Evolutionary conservation across 805 yeast genomes (phyloP).

Genomic region (Candida koratica): DNA sequence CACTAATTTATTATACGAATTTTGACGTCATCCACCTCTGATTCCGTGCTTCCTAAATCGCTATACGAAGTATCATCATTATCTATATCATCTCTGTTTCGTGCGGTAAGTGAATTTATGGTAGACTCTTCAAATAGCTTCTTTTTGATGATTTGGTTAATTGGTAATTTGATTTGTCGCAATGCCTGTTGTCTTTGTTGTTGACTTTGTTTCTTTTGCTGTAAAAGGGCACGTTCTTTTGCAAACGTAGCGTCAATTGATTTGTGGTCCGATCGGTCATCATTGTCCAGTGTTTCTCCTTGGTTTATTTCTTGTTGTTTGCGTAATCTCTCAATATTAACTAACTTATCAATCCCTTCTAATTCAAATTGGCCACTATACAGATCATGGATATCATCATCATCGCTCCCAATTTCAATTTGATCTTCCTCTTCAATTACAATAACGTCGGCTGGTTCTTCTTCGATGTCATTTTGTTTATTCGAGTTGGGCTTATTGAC

Average conservation of each 20-base stretch:
- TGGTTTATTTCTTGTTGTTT: background rate
- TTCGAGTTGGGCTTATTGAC: background rate
- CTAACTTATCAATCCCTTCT: background rate
- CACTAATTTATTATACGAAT: no score
- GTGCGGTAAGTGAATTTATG: background rate
- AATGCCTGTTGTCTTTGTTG: background rate
- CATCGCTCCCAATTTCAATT: no score
- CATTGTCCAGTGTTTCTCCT: background rate
- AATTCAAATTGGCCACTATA: no score
- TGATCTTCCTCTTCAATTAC: no score
- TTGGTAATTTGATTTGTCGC: background rate
- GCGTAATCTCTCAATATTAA: background rate
- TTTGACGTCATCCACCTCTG: constrained; percentile 2
- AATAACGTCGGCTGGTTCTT: background rate
- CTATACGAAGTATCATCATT: constrained; percentile 10
- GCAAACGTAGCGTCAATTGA: background rate
- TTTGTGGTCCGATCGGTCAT: background rate
- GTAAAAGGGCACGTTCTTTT: background rate
- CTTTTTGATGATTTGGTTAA: background rate
- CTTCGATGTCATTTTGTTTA: background rate
- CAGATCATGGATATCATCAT: no score
- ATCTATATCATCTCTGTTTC: constrained; percentile 1
- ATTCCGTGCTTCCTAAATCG: constrained; percentile 10
- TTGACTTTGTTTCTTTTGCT: background rate
- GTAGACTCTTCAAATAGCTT: background rate